phyloP scores from a whole-genome alignment of 2,329 filamentous ascomycete genomes.

The Uncinocarpus reesii region DNA sequence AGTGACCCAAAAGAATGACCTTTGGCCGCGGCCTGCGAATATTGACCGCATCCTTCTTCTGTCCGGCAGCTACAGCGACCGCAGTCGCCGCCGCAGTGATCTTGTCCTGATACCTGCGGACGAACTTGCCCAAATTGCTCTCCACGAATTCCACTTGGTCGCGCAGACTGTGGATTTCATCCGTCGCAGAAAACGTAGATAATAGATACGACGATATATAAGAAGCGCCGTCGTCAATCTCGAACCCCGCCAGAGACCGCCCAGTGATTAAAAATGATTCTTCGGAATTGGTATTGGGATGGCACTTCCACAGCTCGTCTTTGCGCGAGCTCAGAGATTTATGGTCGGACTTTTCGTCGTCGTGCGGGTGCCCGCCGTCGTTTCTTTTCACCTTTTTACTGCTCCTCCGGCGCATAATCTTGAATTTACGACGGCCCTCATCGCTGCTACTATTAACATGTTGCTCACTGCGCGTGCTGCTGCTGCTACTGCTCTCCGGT shows the following conservation, averaged over 20 bases:
- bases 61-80: not conserved
- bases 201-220: conserved; percentile 1
- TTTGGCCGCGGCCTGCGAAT: conserved; percentile 20
- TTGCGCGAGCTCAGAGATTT: conserved; percentile 4
- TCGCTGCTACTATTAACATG: not conserved
- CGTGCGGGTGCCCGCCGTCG: not conserved
- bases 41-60: not conserved
- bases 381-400: not conserved
- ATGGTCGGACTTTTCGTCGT: not conserved
- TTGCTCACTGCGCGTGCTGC: not conserved
- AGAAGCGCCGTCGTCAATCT: conserved; percentile 17
- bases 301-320: conserved; percentile 3
- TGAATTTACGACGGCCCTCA: not conserved
- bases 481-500: not conserved
- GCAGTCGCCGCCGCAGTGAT: not conserved
- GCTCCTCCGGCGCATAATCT: not conserved
- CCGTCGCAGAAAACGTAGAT: not conserved
- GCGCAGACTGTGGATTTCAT: conserved; percentile 31
- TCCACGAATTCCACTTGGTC: conserved; percentile 44
- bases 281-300: conserved; percentile 9
- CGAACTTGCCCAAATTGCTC: conserved; percentile 33
- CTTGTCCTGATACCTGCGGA: conserved; percentile 21
- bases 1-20: conserved; percentile 62
- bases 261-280: conserved; percentile 8
- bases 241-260: conserved; percentile 23